Conservation (phyloP, 148 eudicot species). For the Tetragonia tetragonoides region DNA sequence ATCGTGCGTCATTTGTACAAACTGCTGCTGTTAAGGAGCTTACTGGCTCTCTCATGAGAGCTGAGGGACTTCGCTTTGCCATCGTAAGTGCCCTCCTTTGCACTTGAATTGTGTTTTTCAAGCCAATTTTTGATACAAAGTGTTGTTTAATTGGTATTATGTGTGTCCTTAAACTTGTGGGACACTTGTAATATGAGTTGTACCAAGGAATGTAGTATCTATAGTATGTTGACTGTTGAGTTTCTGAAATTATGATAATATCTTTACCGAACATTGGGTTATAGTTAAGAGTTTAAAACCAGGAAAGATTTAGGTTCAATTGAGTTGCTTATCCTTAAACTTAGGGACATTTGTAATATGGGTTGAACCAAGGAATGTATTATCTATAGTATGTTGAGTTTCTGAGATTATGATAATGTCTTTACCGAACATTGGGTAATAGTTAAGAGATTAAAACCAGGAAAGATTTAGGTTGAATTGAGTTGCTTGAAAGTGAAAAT, state of each 20-base stretch:
- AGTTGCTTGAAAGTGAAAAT: background rate
- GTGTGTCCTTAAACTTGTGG: background rate
- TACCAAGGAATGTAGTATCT: background rate
- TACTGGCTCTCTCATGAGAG: constrained; percentile 59
- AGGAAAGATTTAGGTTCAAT: background rate
- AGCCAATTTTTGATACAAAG: background rate
- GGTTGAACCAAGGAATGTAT: background rate
- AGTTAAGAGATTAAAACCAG: background rate
- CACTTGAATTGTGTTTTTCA: no score
- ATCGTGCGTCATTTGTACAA: constrained; percentile 32
- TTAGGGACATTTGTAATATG: background rate
- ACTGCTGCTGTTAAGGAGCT: constrained; percentile 69
- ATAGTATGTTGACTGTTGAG: background rate
- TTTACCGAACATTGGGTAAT: background rate
- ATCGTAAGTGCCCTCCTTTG: constrained; percentile 39
- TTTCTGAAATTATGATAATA: no score
- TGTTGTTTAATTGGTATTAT: background rate
- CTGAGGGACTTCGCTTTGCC: constrained; percentile 80
- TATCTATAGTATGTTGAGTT: background rate
- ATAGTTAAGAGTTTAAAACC: background rate
- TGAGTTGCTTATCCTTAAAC: background rate
- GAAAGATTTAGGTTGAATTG: background rate
- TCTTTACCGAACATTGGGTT: background rate
- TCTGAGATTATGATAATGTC: no score
- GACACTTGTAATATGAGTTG: background rate